Evolutionary conservation across 2,329 filamentous ascomycete genomes (phyloP), one percentile per base, ranked within the genome.

Genomic region (Microcyclosporella mali): DNA sequence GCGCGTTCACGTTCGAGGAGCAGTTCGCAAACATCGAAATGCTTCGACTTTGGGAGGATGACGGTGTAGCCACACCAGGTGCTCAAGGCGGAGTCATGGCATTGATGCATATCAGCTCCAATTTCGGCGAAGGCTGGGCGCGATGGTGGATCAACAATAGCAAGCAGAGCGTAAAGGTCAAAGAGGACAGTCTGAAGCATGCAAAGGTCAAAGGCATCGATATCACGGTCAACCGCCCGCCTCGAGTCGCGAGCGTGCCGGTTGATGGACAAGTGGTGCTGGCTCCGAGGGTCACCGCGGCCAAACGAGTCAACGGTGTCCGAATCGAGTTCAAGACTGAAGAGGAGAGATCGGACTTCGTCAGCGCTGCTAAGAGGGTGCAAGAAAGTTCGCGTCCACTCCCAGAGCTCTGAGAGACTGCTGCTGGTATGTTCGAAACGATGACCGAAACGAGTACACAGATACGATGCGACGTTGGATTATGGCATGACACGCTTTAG

Each of bases 1-100:
- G 64, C 1, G 59, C 64, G 0, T 66, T 71, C 40, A 58, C 66
- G 2, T 70, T 70, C 42, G 66, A 70, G 40, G 69, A 71, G 49
- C 70, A 72, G 51, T 70, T 73, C 59, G 70, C 69, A 40, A 70
- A 66, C 15, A 66, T 71, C 45, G 70, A 73, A 45, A 68, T 68
- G 28, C 58, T 72, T 2, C 61, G 70, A 3, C 54, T 72, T 0
- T 73, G 70, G 69, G 63, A 70, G 47, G 69, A 72, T 34, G 62
- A 66, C 17, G 60, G 60, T 6, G 50, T 57, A 4, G 45, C 52
- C 3, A 58, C 53, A 2, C 51, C 56, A 3, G 57, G 58, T 9
- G 65, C 63, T 1, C 62, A 57, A 0, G 64, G 64, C 14, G 70
- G 66, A 15, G 60, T 72, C 14, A 58, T 72, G 25, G 68, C 65